Base-by-base conservation (phyloP, 2,329 filamentous ascomycete species). In the Cytospora piceae region DNA sequence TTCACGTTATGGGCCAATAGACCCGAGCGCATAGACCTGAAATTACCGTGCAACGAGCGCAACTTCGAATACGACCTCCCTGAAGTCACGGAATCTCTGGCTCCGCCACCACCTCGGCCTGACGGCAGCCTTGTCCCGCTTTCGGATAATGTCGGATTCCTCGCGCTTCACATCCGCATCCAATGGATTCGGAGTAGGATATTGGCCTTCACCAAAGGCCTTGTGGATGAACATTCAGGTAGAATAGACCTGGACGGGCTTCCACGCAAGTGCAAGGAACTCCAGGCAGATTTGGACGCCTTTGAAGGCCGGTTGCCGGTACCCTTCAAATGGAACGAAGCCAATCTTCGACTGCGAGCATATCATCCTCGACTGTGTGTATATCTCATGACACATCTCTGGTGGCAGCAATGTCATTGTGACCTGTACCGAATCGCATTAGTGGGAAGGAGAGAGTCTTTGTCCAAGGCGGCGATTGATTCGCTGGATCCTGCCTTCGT, bases 311-410 rank as follows among this genome's bases (percentile, higher is more conserved):
- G 84, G 29, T 73, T 87, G 6, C 85, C 84, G 1, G 76, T 80
- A 0, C 86, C 83, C 12, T 87, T 87, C 69, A 82, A 83, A 56
- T 87, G 85, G 72, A 86, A 83, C 14, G 84, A 86, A 67, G 82
- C 78, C 67, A 86, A 85, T 34, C 75, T 86, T 4, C 80, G 83
- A 17, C 75, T 87, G 29, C 81, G 85, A 7, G 82, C 83, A 3
- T 87, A 86, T 69, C 87, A 85, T 0, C 82, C 84, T 2, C 78
- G 85, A 4, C 78, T 87, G 6, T 85, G 83, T 67, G 83, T 85
- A 52, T 87, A 84, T 66, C 77, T 86, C 70, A 86, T 86, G 83
- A 86, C 86, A 12, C 84, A 87, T 68, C 77, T 87, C 11, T 85
- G 82, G 83, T 86, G 83, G 83, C 78, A 83, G 32, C 84, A 86